Evolutionary conservation across 257 asterid species (phyloP).

Genomic region (Gardenia jasminoides): DNA sequence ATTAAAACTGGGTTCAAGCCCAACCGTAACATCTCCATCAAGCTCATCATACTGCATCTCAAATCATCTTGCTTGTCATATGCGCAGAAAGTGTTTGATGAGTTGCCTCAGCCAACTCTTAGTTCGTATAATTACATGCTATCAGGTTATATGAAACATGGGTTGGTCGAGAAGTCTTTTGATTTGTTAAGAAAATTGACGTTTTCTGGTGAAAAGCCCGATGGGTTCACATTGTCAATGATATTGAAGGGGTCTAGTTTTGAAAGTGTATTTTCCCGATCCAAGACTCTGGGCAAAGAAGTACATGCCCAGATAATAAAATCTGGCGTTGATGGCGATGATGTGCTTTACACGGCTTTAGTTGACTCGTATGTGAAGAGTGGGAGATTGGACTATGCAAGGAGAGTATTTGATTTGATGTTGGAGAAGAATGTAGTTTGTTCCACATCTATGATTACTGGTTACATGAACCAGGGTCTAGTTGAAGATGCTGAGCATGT

Average conservation of each 20-base stretch:
- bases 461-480: slow-evolving; percentile 66
- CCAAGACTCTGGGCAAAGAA: slow-evolving; percentile 34
- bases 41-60: slow-evolving; percentile 53
- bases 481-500: slow-evolving; percentile 71
- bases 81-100: slow-evolving; percentile 74
- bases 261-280: slow-evolving; percentile 22
- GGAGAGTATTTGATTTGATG: slow-evolving; percentile 79
- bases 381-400: slow-evolving; percentile 51
- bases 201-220: slow-evolving; percentile 52
- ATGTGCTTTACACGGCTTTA: slow-evolving; percentile 71
- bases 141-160: slow-evolving; percentile 59
- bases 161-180: slow-evolving; percentile 41
- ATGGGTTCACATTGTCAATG: slow-evolving; percentile 71
- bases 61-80: slow-evolving; percentile 48
- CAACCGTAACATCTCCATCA: slow-evolving; percentile 66
- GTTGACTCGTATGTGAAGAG: slow-evolving; percentile 78
- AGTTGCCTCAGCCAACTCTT: slow-evolving; percentile 63
- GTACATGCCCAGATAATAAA: slow-evolving; percentile 64
- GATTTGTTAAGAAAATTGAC: slow-evolving; percentile 55
- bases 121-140: slow-evolving; percentile 84
- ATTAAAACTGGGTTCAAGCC: slow-evolving; percentile 64
- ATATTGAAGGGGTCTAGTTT: slow-evolving; percentile 63
- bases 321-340: slow-evolving; percentile 52
- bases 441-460: slow-evolving; percentile 83
- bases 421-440: slow-evolving; percentile 65